phyloP scores from a whole-genome alignment of 139 green algal species.

The Volvox africanus region DNA sequence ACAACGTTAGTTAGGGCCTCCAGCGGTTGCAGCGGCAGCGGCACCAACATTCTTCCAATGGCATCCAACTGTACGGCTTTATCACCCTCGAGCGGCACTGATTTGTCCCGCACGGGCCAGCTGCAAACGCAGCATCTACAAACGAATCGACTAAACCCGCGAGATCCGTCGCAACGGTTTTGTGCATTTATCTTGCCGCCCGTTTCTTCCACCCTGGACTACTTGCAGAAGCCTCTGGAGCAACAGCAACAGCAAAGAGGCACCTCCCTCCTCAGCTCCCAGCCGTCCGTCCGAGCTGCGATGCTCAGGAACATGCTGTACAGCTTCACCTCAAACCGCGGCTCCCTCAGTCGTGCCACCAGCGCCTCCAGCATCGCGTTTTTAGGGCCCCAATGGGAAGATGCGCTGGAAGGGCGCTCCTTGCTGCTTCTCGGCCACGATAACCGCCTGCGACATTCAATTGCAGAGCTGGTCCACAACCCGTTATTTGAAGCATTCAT shows the following conservation, averaged over 20 bases:
- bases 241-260: not conserved
- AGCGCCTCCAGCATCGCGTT: not conserved
- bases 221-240: not conserved
- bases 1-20: too few species aligned
- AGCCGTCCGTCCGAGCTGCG: too few species aligned
- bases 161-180: too few species aligned
- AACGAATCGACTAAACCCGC: too few species aligned
- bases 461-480: slow-evolving; percentile 52
- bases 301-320: not conserved
- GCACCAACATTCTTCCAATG: not conserved
- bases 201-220: too few species aligned
- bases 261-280: too few species aligned
- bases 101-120: too few species aligned
- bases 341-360: not conserved
- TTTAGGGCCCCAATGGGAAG: not conserved
- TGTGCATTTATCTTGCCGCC: too few species aligned
- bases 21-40: not conserved
- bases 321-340: not conserved
- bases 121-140: too few species aligned
- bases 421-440: slow-evolving; percentile 56
- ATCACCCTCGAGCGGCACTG: too few species aligned
- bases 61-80: too few species aligned
- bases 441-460: slow-evolving; percentile 49
- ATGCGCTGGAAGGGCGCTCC: slow-evolving; percentile 49
- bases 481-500: slow-evolving; percentile 69